phyloP scores from a whole-genome alignment of 805 yeast genomes.

The Cyberlindnera maclurae region DNA sequence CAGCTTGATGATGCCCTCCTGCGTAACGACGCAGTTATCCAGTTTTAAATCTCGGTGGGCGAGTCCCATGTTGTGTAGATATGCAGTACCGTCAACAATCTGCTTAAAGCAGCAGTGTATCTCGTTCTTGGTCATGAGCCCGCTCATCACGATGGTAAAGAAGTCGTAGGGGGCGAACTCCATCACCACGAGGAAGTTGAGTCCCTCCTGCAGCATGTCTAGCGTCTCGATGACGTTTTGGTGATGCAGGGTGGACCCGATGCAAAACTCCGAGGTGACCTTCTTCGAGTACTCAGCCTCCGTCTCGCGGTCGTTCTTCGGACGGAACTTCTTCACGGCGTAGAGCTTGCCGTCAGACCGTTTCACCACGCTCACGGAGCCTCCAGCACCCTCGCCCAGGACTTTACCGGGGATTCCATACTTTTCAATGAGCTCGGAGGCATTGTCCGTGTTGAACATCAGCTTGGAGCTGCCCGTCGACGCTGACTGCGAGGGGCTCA shows the following conservation, averaged over 20 bases:
- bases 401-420: conserved; percentile 71
- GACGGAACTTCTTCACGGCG: conserved; percentile 84
- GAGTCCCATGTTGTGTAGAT: conserved; percentile 73
- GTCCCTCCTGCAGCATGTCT: conserved; percentile 68
- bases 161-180: conserved; percentile 90
- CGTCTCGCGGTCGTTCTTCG: conserved; percentile 53
- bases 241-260: conserved; percentile 74
- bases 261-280: conserved; percentile 73
- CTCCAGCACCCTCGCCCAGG: conserved; percentile 92
- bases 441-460: conserved; percentile 32
- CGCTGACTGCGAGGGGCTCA: conserved; percentile 20
- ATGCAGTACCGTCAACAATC: conserved; percentile 64
- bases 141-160: conserved; percentile 89
- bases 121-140: conserved; percentile 64
- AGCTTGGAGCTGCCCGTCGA: conserved; percentile 21
- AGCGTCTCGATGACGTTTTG: conserved; percentile 74
- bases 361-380: conserved; percentile 77
- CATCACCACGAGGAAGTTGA: conserved; percentile 70
- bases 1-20: conserved; percentile 69
- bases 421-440: conserved; percentile 41
- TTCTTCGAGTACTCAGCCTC: conserved; percentile 67
- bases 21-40: conserved; percentile 85
- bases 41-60: conserved; percentile 91
- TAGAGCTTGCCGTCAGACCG: conserved; percentile 55
- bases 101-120: conserved; percentile 79